Base-by-base conservation (phyloP, 2,329 filamentous ascomycete species). In the Trichoderma koningii region DNA sequence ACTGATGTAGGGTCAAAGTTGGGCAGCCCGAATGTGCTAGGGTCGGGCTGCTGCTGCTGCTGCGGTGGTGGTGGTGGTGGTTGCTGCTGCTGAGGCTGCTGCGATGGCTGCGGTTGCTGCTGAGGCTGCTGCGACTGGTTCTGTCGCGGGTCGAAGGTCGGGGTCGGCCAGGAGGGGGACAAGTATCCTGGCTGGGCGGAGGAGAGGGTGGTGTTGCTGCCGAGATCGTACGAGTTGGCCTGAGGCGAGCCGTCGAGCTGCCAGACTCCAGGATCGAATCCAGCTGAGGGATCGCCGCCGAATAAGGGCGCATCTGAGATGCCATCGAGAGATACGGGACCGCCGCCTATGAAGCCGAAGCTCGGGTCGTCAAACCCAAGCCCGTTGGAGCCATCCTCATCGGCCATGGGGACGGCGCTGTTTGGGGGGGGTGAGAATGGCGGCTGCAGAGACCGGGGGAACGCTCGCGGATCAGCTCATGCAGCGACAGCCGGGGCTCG, bases 201-300 rank as follows among this genome's bases (percentile, higher is more conserved):
- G 70, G 77, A 71, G 72, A 76, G 69, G 66, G 73, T 75, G 72
- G 69, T 75, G 71, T 71, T 76, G 69, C 74, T 75, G 72, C 70
- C 76, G 69, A 74, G 71, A 74, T 79, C 76, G 74, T 78, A 82
- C 61, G 77, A 75, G 70, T 81, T 79, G 75, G 81, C 82, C 52
- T 81, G 79, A 67, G 81, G 79, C 14, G 78, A 78, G 71, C 79
- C 78, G 66, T 79, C 79, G 69, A 83, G 83, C 68, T 76, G 72
- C 83, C 83, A 85, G 73, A 73, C 73, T 62, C 79, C 71, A 70
- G 69, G 65, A 55, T 61, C 67, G 69, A 72, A 73, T 57, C 79
- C 72, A 70, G 76, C 70, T 68, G 75, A 73, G 64, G 73, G 73
- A 72, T 78, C 70, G 68, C 74, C 74, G 70, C 69, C 68, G 68